These are phyloP conservation scores for Otatea glauca DNA, from an alignment of 176 grass and related monocot species.

Conservation along the genomic window DNA sequence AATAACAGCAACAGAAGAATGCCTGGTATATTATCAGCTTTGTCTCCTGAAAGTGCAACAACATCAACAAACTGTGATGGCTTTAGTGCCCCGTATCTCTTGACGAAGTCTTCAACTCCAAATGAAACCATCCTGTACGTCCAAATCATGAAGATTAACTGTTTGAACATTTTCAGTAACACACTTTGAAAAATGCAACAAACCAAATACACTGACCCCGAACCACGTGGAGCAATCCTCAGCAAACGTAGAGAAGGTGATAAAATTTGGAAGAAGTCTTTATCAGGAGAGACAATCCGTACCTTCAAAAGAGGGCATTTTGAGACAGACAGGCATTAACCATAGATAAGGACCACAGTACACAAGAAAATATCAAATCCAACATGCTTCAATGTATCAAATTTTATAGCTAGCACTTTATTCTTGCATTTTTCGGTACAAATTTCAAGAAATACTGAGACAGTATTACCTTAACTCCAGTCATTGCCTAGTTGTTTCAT, in stretches of 20 bases:
- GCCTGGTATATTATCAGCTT: slow-evolving; percentile 98
- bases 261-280: slow-evolving; percentile 98
- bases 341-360: slow-evolving; percentile 32
- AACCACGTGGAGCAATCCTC: slow-evolving; percentile 71
- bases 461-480: background rate
- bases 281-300: slow-evolving; percentile 94
- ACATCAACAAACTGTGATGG: slow-evolving; percentile 96
- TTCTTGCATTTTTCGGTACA: background rate
- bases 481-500: background rate
- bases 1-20: slow-evolving; percentile 39
- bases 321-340: slow-evolving; percentile 28
- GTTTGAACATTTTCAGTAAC: slow-evolving; percentile 31
- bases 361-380: slow-evolving; percentile 18
- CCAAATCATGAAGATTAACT: slow-evolving; percentile 49
- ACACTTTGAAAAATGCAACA: slow-evolving; percentile 22
- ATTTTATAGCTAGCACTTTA: slow-evolving; percentile 27
- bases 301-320: slow-evolving; percentile 61
- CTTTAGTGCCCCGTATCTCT: slow-evolving; percentile 73
- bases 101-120: slow-evolving; percentile 93
- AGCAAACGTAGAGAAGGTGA: slow-evolving; percentile 88
- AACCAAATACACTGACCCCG: slow-evolving; percentile 66
- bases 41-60: slow-evolving; percentile 86
- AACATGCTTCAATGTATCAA: slow-evolving; percentile 1
- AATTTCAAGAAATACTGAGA: slow-evolving; percentile 19
- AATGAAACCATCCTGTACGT: slow-evolving; percentile 88